phyloP scores from a whole-genome alignment of 1,284 basidiomycete genomes.

The Kalmanozyma brasiliensis region DNA sequence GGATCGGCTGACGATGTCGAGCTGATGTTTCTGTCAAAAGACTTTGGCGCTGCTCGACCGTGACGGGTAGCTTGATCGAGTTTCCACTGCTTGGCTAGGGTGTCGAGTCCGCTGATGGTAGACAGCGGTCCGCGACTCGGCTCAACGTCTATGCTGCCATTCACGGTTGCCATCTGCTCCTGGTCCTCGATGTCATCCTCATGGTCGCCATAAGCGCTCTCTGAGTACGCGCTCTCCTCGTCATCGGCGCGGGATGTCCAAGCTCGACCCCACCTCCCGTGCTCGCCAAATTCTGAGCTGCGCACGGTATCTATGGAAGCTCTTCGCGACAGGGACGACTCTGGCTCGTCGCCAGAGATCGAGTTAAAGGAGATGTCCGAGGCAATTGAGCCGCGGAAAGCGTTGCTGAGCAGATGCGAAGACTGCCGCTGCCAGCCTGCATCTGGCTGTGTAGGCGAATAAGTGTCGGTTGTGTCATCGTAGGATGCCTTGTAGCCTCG shows the following conservation, averaged over 20 bases:
- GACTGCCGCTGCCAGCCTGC: constrained; percentile 33
- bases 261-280: constrained; percentile 57
- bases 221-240: constrained; percentile 53
- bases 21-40: neutral
- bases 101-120: constrained; percentile 18
- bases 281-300: constrained; percentile 59
- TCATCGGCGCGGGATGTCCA: constrained; percentile 56
- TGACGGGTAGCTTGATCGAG: constrained; percentile 12
- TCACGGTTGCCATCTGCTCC: constrained; percentile 1
- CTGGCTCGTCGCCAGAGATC: constrained; percentile 33
- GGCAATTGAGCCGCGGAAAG: constrained; percentile 53
- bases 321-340: constrained; percentile 24
- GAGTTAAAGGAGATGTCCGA: constrained; percentile 58
- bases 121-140: constrained; percentile 10
- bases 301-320: constrained; percentile 59
- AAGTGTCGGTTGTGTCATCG: constrained; percentile 18
- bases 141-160: constrained; percentile 21
- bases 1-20: neutral
- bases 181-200: constrained; percentile 12
- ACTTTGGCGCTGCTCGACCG: neutral
- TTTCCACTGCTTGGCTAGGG: constrained; percentile 39
- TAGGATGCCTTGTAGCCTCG: constrained; percentile 38
- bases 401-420: constrained; percentile 36
- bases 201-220: constrained; percentile 36
- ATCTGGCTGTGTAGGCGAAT: constrained; percentile 7